A percentile compares a stretch with the other conserved stretches of the same genome.
Conservation (phyloP, 768 basidiomycete species). For the Tulasnella calospora region DNA sequence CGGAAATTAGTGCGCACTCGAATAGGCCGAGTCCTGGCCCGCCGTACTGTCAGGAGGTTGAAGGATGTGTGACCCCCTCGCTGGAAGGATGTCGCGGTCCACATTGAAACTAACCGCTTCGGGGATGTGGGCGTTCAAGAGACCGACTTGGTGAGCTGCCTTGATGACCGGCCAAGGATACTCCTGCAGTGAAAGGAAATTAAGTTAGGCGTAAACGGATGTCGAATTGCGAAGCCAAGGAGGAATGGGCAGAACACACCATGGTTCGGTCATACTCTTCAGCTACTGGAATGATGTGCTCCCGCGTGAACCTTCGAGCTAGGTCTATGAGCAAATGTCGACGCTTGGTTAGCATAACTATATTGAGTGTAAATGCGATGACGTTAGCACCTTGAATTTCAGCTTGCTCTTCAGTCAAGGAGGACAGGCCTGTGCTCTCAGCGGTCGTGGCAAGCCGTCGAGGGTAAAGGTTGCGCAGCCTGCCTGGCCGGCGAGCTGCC, state of each 20-base stretch:
- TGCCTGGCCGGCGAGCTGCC: background rate
- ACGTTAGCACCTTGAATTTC: constrained; percentile 34
- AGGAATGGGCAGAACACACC: constrained; percentile 28
- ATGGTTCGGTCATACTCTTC: constrained; percentile 39
- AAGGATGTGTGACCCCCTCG: background rate
- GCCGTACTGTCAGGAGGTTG: constrained; percentile 33
- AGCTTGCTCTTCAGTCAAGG: constrained; percentile 38
- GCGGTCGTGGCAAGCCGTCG: background rate
- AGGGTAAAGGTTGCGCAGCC: background rate
- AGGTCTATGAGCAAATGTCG: constrained; percentile 34
- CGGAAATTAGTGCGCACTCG: constrained; percentile 38
- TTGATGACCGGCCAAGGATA: constrained; percentile 41
- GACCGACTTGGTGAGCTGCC: constrained; percentile 38
- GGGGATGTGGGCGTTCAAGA: constrained; percentile 40
- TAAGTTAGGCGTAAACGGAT: background rate
- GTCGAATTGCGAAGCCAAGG: background rate
- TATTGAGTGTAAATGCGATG: background rate
- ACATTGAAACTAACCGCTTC: constrained; percentile 32
- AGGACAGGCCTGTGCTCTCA: constrained; percentile 21
- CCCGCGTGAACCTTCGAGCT: constrained; percentile 33
- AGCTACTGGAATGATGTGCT: constrained; percentile 37
- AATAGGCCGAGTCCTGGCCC: constrained; percentile 38
- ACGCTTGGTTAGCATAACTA: background rate
- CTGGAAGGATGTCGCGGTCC: background rate
- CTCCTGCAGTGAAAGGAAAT: constrained; percentile 20